Base-by-base conservation (phyloP, 2,329 filamentous ascomycete genomes). In the Diplodia mutila region DNA sequence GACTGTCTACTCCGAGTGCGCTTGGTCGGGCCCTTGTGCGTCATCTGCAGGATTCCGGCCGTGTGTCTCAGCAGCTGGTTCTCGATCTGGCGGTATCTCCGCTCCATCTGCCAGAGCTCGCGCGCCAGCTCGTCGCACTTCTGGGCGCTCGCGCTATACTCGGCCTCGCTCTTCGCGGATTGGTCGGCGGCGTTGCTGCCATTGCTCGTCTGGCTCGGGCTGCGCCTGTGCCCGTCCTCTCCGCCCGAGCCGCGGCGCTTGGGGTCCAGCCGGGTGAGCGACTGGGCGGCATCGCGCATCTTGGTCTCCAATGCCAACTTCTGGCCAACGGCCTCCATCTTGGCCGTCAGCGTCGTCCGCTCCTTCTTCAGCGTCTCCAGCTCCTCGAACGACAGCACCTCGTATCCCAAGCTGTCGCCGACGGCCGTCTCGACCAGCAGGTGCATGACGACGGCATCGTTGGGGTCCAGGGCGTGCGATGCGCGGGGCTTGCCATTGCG, bases 371-470 rank as follows among this genome's bases (percentile, higher is more conserved):
- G 81, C 55, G 88, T 86, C 71, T 98, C 95, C 34, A 97, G 90
- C 80, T 98, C 94, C 76, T 97, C 93, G 72, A 94, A 91, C 0
- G 94, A 92, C 69, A 99, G 78, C 27, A 99, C 89, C 75, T 94
- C 90, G 77, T 90, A 99, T 73, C 89, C 83, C 75, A 89, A 90
- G 81, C 93, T 96, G 80, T 99, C 95, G 69, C 90, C 87, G 69
- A 99, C 87, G 23, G 95, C 95, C 23, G 93, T 98, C 82, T 98
- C 94, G 69, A 95, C 94, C 68, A 99, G 86, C 55, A 99, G 83
- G 78, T 98, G 96, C 77, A 97, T 89, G 73, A 93, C 91, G 53
- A 99, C 85, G 0, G 85, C 85, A 73, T 90, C 87, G 71, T 81
- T 83, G 32, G 53, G 51, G 68, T 76, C 73, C 48, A 78, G 70